phyloP scores from a whole-genome alignment of 2,329 filamentous ascomycete genomes.

The Plenodomus tracheiphilus region DNA sequence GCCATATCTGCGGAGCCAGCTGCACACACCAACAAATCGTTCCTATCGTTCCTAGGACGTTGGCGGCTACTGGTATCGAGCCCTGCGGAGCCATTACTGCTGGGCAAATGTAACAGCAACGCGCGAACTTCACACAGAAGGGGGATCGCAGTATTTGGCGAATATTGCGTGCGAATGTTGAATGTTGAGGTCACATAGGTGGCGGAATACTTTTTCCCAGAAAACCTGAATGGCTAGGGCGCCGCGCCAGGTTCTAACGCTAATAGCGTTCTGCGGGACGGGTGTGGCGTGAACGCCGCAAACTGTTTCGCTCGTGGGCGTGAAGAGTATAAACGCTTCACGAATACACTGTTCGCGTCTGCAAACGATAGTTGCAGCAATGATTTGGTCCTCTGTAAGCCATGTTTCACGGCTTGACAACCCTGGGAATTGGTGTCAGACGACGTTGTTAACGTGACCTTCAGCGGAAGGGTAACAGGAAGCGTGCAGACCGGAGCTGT shows the following conservation, averaged over 20 bases:
- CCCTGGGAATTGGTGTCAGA: neutral
- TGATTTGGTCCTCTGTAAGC: no score
- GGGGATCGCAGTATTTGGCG: no score
- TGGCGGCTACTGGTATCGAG: conserved; percentile 55
- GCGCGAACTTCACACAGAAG: no score
- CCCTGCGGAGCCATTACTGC: conserved; percentile 26
- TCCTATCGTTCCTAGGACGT: conserved; percentile 62
- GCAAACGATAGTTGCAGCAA: no score
- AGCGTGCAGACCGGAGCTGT: neutral
- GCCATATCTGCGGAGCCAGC: conserved; percentile 58
- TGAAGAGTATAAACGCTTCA: neutral
- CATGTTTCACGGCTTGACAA: neutral
- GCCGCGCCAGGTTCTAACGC: no score
- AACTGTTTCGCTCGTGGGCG: neutral
- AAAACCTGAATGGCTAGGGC: neutral
- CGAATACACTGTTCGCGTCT: no score
- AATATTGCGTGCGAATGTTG: neutral
- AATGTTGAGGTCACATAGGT: neutral
- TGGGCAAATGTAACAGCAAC: no score
- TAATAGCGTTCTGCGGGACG: no score
- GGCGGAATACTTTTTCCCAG: neutral
- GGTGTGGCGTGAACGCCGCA: neutral
- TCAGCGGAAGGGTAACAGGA: neutral
- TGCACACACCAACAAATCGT: conserved; percentile 50
- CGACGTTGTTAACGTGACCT: neutral